These are phyloP conservation scores for thale cress (Arabidopsis thaliana) DNA, from an alignment of 345 rosid genomes.

Conservation along the genomic window TAIR10.1 NC_003076.8:4581001-4581500, in stretches of 20 bases:
- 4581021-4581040: conserved; percentile 80
- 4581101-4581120: conserved; percentile 59
- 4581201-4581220: conserved; percentile 71
- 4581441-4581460: conserved; percentile 35
- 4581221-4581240: conserved; percentile 64
- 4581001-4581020: conserved; percentile 79
- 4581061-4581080: conserved; percentile 78
- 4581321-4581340: conserved; percentile 52
- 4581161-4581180: conserved; percentile 64
- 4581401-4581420: conserved; percentile 34
- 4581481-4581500: conserved; percentile 39
- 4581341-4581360: conserved; percentile 46
- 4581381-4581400: conserved; percentile 6
- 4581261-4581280: conserved; percentile 81
- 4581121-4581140: conserved; percentile 73
- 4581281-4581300: conserved; percentile 62
- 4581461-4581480: conserved; percentile 27
- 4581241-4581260: conserved; percentile 77
- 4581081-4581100: conserved; percentile 60
- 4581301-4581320: conserved; percentile 61
- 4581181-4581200: conserved; percentile 63
- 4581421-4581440: conserved; percentile 31
- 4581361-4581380: conserved; percentile 47
- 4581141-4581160: conserved; percentile 77
- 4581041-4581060: conserved; percentile 80